Evolutionary conservation across 2,329 filamentous ascomycete species (phyloP).

Genomic region (Monilinia laxa): DNA sequence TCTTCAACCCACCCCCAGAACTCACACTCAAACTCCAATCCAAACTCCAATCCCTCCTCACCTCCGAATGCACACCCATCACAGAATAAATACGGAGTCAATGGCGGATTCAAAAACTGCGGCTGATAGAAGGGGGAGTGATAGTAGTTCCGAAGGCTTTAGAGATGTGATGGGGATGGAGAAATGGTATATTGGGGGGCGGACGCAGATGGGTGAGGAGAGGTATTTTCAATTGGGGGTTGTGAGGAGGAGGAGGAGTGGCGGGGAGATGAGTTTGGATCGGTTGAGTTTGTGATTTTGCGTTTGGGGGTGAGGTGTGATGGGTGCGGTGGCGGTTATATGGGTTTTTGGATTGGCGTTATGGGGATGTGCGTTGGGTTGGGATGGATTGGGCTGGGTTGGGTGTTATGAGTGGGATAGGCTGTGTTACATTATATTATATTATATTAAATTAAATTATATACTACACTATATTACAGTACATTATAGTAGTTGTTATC

Average conservation of each 20-base stretch:
- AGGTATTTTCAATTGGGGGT: slow-evolving; percentile 79
- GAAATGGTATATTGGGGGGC: slow-evolving; percentile 79
- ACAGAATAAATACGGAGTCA: background rate
- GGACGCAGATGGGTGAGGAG: slow-evolving; percentile 75
- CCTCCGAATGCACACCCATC: background rate
- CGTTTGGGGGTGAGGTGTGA: no score
- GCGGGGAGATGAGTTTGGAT: slow-evolving; percentile 72
- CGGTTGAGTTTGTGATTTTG: slow-evolving; percentile 65
- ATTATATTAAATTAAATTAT: no score
- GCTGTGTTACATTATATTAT: no score
- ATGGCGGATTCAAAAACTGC: background rate
- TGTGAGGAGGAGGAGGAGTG: slow-evolving; percentile 69
- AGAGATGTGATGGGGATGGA: slow-evolving; percentile 69
- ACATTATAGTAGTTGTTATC: no score
- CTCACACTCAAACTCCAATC: background rate
- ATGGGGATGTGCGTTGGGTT: background rate
- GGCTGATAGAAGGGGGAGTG: slow-evolving; percentile 56
- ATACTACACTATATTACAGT: no score
- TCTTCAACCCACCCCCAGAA: background rate
- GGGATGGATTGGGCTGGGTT: background rate
- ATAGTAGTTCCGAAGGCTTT: slow-evolving; percentile 75
- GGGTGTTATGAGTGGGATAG: background rate
- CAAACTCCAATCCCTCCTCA: background rate
- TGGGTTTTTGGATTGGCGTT: no score
- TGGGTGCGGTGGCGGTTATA: no score